Conservation (phyloP, 2,329 filamentous ascomycete genomes). For the Hypomyces perniciosus region DNA sequence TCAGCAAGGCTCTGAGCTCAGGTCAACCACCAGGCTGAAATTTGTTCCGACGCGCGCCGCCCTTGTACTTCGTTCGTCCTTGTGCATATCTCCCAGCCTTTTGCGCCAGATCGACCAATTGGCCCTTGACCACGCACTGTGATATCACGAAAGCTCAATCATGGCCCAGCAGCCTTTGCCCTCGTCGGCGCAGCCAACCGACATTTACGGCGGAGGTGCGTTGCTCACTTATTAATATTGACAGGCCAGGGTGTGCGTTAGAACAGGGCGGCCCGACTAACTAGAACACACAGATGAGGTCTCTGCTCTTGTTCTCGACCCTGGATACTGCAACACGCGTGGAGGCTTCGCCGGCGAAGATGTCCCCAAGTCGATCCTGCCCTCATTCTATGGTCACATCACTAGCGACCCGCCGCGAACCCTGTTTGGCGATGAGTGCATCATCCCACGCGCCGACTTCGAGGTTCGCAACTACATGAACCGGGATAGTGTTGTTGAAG, state of each 20-base stretch:
- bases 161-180: conserved; percentile 54
- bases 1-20: background rate
- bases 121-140: conserved; percentile 13
- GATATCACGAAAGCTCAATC: conserved; percentile 14
- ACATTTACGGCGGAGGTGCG: conserved; percentile 58
- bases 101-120: conserved; percentile 24
- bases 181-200: conserved; percentile 52
- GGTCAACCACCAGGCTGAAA: conserved; percentile 23
- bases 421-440: conserved; percentile 85
- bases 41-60: conserved; percentile 28
- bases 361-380: conserved; percentile 86
- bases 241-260: conserved; percentile 9
- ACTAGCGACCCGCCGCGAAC: conserved; percentile 43
- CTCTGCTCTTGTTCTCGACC: conserved; percentile 91
- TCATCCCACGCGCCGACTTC: conserved; percentile 68
- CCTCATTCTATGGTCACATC: conserved; percentile 75
- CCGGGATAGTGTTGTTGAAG: conserved; percentile 82
- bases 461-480: conserved; percentile 91
- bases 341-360: conserved; percentile 98
- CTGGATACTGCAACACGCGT: conserved; percentile 84
- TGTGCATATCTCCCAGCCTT: conserved; percentile 15
- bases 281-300: conserved; percentile 69
- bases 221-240: conserved; percentile 15
- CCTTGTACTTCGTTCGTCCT: conserved; percentile 6
- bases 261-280: conserved; percentile 15